phyloP scores from a whole-genome alignment of 1,139 yeast species.

The Sugiyamaella neomexicana region DNA sequence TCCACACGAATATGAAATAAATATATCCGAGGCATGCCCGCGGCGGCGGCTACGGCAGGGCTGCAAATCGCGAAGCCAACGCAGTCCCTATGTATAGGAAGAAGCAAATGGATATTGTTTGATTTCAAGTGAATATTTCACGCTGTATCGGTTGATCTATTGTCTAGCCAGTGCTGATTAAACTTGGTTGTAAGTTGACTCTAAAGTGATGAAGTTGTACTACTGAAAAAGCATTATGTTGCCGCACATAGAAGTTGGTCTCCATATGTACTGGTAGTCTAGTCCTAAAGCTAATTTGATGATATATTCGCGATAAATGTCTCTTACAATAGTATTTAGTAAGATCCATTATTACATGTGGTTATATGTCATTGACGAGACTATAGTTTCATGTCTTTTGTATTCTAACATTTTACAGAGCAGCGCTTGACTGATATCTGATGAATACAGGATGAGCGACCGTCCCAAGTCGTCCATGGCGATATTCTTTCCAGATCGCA shows the following conservation, averaged over 20 bases:
- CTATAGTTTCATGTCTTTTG: too few species aligned
- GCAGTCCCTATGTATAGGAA: not conserved
- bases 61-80: not conserved
- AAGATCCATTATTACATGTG: too few species aligned
- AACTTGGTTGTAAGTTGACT: not conserved
- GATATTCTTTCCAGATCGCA: constrained; percentile 25
- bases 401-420: not conserved
- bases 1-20: too few species aligned
- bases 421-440: not conserved
- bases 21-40: not conserved
- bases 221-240: too few species aligned
- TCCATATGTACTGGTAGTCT: too few species aligned
- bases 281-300: too few species aligned
- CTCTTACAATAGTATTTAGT: not conserved
- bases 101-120: not conserved
- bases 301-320: not conserved
- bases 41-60: not conserved
- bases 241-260: not conserved
- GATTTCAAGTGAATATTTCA: not conserved
- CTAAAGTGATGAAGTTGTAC: too few species aligned
- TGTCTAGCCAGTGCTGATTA: not conserved
- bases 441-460: constrained; percentile 15
- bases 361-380: not conserved
- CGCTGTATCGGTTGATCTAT: not conserved
- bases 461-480: constrained; percentile 23